Conservation (phyloP, 805 yeast genomes). For the Ogataea nakhonphanomensis region DNA sequence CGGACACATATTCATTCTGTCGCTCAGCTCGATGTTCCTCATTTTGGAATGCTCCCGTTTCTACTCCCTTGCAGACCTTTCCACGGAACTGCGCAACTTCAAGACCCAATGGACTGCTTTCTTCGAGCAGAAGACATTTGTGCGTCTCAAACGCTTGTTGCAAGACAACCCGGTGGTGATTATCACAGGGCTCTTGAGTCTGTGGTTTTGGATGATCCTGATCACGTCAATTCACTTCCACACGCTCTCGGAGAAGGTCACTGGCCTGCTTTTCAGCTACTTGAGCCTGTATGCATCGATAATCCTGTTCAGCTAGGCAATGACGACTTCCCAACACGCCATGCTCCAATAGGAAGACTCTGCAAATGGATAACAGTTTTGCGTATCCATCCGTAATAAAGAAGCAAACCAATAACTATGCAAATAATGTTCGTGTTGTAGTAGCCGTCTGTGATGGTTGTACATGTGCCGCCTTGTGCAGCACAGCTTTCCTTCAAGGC, state of each 20-base stretch:
- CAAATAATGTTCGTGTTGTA: constrained; percentile 74
- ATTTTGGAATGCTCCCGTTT: constrained; percentile 52
- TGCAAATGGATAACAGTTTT: constrained; percentile 64
- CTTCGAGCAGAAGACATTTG: neutral
- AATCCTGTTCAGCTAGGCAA: constrained; percentile 12
- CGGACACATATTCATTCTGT: constrained; percentile 83
- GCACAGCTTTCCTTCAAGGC: constrained; percentile 47
- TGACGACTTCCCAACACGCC: constrained; percentile 55
- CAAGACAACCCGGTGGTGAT: constrained; percentile 25
- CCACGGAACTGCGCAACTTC: constrained; percentile 7
- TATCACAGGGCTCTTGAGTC: constrained; percentile 34
- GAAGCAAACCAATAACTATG: constrained; percentile 56
- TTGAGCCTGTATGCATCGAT: constrained; percentile 37
- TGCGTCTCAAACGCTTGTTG: constrained; percentile 9
- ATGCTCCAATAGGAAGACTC: constrained; percentile 64
- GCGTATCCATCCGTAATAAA: constrained; percentile 66
- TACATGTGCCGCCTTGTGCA: constrained; percentile 53
- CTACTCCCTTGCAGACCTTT: constrained; percentile 15
- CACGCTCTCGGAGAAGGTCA: constrained; percentile 67
- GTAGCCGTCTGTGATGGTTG: constrained; percentile 71
- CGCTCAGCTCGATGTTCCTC: constrained; percentile 61
- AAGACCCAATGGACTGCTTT: neutral
- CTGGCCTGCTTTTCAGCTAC: constrained; percentile 66
- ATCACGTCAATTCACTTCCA: constrained; percentile 87
- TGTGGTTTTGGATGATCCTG: constrained; percentile 87